Evolutionary conservation across 1,284 basidiomycete species (phyloP).

Genomic region (Cutaneotrichosporon cavernicola): DNA sequence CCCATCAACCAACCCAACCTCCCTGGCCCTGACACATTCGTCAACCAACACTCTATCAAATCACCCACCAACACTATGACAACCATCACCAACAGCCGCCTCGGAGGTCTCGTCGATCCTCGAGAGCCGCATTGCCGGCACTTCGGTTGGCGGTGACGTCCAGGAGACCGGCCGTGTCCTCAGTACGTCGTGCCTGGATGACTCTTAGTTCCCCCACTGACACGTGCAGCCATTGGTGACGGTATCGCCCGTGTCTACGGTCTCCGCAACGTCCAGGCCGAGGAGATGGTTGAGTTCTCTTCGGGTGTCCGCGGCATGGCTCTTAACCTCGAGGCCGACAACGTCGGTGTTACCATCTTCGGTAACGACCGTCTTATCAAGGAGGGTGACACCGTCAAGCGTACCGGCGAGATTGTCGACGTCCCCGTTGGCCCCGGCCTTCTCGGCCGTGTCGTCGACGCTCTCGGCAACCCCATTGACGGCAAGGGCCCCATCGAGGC

Average conservation of each 20-base stretch:
- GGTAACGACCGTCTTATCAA: slow-evolving; percentile 99
- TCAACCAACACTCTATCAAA: not conserved
- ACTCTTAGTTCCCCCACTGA: slow-evolving; percentile 5
- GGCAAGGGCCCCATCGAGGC: slow-evolving; percentile 97
- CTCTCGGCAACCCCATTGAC: slow-evolving; percentile 98
- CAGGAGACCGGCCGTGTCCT: slow-evolving; percentile 98
- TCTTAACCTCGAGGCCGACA: slow-evolving; percentile 99
- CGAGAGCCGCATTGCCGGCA: slow-evolving; percentile 95
- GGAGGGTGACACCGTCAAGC: slow-evolving; percentile 99
- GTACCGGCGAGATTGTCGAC: slow-evolving; percentile 99
- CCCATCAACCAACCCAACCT: slow-evolving; percentile 5
- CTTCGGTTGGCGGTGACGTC: slow-evolving; percentile 84
- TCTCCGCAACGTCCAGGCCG: slow-evolving; percentile 76
- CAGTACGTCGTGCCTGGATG: slow-evolving; percentile 62
- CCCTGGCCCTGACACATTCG: slow-evolving; percentile 12
- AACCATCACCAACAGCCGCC: slow-evolving; percentile 65
- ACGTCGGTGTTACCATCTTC: slow-evolving; percentile 99
- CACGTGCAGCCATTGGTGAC: slow-evolving; percentile 85
- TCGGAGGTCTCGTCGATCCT: slow-evolving; percentile 99
- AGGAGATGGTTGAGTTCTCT: slow-evolving; percentile 99
- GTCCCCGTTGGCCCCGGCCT: slow-evolving; percentile 95
- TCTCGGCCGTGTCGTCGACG: slow-evolving; percentile 98
- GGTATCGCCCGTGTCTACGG: slow-evolving; percentile 99
- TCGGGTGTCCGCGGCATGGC: slow-evolving; percentile 98
- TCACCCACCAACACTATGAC: not conserved